Percentiles rank a stretch among this genome's conserved stretches.
phyloP scores from a whole-genome alignment of 192 early-diverging fungal genomes.

The Helicostylum pulchrum region DNA sequence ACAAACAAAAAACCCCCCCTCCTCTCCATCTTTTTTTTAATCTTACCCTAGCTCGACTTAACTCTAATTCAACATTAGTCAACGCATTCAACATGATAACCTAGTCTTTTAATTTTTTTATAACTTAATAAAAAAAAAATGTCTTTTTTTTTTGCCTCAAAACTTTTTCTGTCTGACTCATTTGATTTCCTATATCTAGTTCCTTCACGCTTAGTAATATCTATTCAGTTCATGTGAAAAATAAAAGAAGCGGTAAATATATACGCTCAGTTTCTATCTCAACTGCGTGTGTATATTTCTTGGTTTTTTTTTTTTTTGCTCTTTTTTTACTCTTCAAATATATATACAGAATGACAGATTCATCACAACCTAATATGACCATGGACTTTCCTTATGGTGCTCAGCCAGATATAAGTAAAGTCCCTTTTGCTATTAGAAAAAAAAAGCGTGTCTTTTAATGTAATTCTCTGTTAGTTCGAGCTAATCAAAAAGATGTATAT shows the following conservation, averaged over 20 bases:
- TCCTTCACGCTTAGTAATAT: no score
- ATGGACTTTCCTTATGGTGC: conserved; percentile 64
- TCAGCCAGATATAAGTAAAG: conserved; percentile 73
- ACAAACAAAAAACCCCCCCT: background rate
- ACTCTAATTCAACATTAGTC: conserved; percentile 18
- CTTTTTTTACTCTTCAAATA: background rate
- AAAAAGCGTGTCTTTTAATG: background rate
- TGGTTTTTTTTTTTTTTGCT: background rate
- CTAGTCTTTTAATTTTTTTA: background rate
- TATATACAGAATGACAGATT: background rate
- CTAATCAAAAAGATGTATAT: conserved; percentile 87
- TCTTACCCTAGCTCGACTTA: background rate
- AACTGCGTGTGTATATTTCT: background rate
- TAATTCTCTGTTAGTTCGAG: conserved; percentile 56
- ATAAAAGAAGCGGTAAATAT: no score
- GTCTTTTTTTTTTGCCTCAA: background rate
- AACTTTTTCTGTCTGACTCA: background rate
- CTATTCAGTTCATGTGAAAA: no score
- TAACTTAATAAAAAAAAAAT: background rate
- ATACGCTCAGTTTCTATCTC: background rate
- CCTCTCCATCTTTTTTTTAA: background rate
- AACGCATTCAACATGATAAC: conserved; percentile 15
- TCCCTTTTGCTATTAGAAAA: background rate
- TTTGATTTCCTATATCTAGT: no score
- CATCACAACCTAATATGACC: background rate